Base-by-base conservation (phyloP, 805 yeast species). In the Wickerhamiella qilinensis region DNA sequence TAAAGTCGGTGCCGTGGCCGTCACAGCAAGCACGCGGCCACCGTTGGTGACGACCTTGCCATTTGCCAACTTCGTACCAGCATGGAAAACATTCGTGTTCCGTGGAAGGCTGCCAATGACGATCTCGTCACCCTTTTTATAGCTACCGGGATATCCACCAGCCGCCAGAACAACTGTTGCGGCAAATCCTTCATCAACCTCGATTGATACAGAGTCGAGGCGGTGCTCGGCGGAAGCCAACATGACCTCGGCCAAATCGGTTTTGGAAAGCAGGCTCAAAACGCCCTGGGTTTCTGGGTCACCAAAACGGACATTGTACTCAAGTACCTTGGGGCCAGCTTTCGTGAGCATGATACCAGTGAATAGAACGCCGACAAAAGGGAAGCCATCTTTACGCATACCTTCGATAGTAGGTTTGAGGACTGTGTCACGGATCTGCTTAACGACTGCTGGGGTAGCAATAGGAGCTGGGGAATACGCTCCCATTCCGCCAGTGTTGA, bases 401-500 rank as follows among this genome's bases (percentile, higher is more conserved):
- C 98, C 97, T 51, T 77, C 85, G 53, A 91, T 77, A 28, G 95
- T 81, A 40, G 97, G 97, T 60, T 78, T 75, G 52, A 93, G 70
- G 51, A 93, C 70, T n/a, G 69, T 65, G 35, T 66, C 63, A 53
- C 85, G 75, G 55, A 91, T 85, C 58, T 75, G 67, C 44, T 68
- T 63, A 51, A 86, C 59, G 28, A 91, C 57, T 19, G 69, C 67
- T 2, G 83, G 75, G 16, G 96, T 83, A 16, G 93, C 97, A 45
- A 84, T 68, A 40, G 98, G 98, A 9, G 97, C 93, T 24, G 99
- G 99, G 6, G 97, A 91, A 55, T 91, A 91, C 6, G 97, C 94
- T 46, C 99, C 99, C 99, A 91, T 91, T 46, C 99, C 99, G 49
- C 99, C 99, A 29, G 99, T 91, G 64, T 91, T 91, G 45, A 88